phyloP scores from a whole-genome alignment of 768 basidiomycete species.

The Trametes cingulata region DNA sequence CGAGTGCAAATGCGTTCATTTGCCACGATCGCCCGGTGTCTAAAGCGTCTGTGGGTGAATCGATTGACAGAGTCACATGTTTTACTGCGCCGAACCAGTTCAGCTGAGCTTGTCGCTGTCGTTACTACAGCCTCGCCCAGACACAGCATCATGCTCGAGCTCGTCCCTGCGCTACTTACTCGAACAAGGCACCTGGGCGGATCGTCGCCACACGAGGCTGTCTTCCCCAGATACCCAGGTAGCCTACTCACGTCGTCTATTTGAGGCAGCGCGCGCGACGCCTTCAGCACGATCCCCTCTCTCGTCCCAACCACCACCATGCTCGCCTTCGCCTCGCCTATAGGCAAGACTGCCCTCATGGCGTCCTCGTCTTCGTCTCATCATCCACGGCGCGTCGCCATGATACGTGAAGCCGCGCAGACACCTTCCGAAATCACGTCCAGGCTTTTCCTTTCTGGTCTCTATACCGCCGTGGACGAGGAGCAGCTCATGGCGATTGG shows the following conservation, averaged over 20 bases:
- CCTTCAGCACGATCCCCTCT: background rate
- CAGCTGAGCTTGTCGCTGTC: background rate
- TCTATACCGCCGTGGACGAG: slow-evolving; percentile 51
- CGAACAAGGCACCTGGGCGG: background rate
- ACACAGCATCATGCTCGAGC: background rate
- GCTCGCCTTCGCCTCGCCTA: slow-evolving; percentile 20
- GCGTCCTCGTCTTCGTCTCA: background rate
- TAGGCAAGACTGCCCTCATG: slow-evolving; percentile 4
- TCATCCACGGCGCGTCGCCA: background rate
- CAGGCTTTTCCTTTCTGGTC: slow-evolving; percentile 65
- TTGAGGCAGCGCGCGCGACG: background rate
- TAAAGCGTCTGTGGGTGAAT: background rate
- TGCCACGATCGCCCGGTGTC: background rate
- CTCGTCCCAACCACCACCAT: slow-evolving; percentile 13
- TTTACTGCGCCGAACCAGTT: background rate
- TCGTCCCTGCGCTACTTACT: background rate
- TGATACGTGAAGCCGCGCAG: slow-evolving; percentile 10
- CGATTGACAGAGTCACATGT: background rate
- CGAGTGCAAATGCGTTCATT: background rate
- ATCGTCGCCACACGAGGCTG: slow-evolving; percentile 10
- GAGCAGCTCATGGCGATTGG: slow-evolving; percentile 54
- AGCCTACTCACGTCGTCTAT: slow-evolving; percentile 1
- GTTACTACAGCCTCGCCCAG: slow-evolving; percentile 4
- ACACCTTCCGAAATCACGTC: slow-evolving; percentile 39
- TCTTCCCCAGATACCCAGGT: background rate